Conservation (phyloP, 148 eudicot species). For the Cornus controversa region DNA sequence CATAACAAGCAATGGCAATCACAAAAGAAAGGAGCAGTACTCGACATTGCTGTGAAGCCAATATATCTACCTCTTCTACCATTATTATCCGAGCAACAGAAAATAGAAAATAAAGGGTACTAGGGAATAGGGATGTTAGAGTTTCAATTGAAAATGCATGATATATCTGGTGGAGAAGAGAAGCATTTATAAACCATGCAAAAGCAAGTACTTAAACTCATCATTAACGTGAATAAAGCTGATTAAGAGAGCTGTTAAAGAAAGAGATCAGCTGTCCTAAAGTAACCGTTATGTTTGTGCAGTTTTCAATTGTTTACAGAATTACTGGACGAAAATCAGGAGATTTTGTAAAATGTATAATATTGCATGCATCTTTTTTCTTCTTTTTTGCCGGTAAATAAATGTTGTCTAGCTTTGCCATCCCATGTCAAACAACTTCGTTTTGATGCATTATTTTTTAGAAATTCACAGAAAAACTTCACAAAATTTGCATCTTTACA, state of each 20-base stretch:
- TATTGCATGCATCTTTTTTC: background rate
- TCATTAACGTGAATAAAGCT: slow-evolving; percentile 27
- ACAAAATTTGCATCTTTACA: no score
- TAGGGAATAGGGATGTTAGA: background rate
- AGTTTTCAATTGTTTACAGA: background rate
- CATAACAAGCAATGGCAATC: slow-evolving; percentile 27
- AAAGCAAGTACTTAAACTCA: background rate
- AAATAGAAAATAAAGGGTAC: background rate
- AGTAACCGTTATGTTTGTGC: background rate
- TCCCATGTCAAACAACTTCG: background rate
- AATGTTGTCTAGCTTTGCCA: background rate
- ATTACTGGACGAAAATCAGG: background rate
- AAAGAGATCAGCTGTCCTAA: background rate
- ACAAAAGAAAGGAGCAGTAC: slow-evolving; percentile 18
- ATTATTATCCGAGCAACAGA: slow-evolving; percentile 11
- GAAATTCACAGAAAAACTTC: background rate
- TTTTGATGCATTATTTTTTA: background rate
- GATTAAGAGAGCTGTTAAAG: slow-evolving; percentile 4
- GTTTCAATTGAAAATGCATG: no score
- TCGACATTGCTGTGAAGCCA: background rate
- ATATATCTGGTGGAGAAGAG: background rate
- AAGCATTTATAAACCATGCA: slow-evolving; percentile 13
- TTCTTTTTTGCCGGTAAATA: no score
- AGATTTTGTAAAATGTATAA: background rate
- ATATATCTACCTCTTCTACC: slow-evolving; percentile 9